phyloP scores from a whole-genome alignment of 371 early-diverging fungal species.

The Apophysomyces ossiformis region DNA sequence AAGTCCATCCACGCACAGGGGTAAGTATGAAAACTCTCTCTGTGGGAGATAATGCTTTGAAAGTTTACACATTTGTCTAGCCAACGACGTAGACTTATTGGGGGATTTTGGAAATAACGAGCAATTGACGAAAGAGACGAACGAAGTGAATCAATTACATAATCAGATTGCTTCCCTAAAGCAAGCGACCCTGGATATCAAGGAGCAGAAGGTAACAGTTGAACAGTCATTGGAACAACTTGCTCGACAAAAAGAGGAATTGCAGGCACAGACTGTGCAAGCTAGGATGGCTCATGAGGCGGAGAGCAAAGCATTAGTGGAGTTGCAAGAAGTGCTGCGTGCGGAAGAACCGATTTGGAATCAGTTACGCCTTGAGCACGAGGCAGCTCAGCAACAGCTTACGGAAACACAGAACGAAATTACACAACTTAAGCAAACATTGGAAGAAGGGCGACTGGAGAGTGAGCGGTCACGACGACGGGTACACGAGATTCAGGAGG shows the following conservation, averaged over 20 bases:
- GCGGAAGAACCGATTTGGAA: conserved; percentile 34
- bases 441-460: conserved; percentile 38
- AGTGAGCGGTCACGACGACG: conserved; percentile 38
- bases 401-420: conserved; percentile 22
- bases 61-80: neutral
- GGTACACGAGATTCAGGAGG: conserved; percentile 47
- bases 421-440: conserved; percentile 22
- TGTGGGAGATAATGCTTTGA: neutral
- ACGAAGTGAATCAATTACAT: conserved; percentile 43
- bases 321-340: conserved; percentile 24
- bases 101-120: conserved; percentile 52
- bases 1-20: neutral
- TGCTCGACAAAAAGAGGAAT: conserved; percentile 30
- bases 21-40: neutral
- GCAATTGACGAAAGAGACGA: conserved; percentile 40
- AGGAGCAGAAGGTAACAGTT: conserved; percentile 26
- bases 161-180: conserved; percentile 38
- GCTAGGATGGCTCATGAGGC: conserved; percentile 35
- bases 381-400: conserved; percentile 32
- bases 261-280: conserved; percentile 31
- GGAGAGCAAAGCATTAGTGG: conserved; percentile 18
- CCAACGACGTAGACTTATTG: conserved; percentile 40
- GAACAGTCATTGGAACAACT: conserved; percentile 27
- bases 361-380: conserved; percentile 29
- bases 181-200: conserved; percentile 27